Evolutionary conservation across 306 rosid genomes (phyloP).

Genomic region (Fragaria ananassa): DNA sequence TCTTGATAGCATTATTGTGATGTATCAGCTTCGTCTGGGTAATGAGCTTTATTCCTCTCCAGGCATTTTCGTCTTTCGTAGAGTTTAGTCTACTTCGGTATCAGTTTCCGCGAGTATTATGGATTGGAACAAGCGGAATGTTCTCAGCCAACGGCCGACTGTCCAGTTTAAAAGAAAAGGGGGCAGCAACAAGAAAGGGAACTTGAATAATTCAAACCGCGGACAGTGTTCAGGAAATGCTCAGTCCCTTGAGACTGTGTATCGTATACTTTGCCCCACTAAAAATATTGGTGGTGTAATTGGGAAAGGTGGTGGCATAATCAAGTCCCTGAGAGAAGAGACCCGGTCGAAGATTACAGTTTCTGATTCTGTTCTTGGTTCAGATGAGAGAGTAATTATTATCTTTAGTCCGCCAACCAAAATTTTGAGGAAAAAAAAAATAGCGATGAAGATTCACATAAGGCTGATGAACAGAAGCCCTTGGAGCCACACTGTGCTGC

Average conservation of each 20-base stretch:
- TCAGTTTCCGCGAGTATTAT: not conserved
- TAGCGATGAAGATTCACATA: conserved; percentile 16
- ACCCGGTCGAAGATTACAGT: conserved; percentile 35
- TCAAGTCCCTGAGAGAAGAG: conserved; percentile 30
- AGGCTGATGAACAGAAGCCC: conserved; percentile 2
- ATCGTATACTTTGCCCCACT: conserved; percentile 34
- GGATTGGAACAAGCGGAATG: conserved; percentile 29
- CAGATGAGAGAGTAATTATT: conserved; percentile 37
- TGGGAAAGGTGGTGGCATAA: conserved; percentile 36
- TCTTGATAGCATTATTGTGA: not conserved
- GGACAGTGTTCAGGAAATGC: conserved; percentile 21
- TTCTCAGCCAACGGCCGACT: conserved; percentile 12
- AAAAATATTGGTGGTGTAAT: conserved; percentile 35
- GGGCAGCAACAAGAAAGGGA: conserved; percentile 13
- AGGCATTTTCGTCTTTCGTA: not conserved
- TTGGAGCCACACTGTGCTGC: conserved; percentile 37
- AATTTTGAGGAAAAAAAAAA: conserved; percentile 10
- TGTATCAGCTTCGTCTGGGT: not conserved
- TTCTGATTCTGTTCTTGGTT: conserved; percentile 34
- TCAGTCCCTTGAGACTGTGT: conserved; percentile 26
- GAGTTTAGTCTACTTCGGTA: not conserved
- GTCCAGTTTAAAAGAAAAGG: conserved; percentile 31
- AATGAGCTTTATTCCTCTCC: not conserved
- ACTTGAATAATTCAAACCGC: conserved; percentile 17
- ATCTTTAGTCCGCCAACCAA: conserved; percentile 26